These are phyloP conservation scores for Cytospora paraplurivora DNA, from an alignment of 2,329 filamentous ascomycete species.

Conservation along the genomic window DNA sequence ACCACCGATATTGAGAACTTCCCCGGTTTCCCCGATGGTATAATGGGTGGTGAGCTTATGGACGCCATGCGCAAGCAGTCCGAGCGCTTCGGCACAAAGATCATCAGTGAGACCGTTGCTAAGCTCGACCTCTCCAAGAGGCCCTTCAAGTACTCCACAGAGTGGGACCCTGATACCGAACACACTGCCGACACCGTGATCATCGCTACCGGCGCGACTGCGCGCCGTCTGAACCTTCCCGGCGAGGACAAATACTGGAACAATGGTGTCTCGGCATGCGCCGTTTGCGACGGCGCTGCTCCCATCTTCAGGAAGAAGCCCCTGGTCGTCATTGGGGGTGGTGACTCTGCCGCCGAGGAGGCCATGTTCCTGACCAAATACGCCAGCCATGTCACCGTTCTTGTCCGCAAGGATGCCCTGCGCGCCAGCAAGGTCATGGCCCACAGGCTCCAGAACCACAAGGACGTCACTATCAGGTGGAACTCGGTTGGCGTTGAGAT, in stretches of 20 bases:
- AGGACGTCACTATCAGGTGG: constrained; percentile 89
- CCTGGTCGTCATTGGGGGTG: constrained; percentile 92
- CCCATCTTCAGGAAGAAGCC: constrained; percentile 98
- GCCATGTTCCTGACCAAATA: constrained; percentile 98
- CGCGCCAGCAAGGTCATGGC: constrained; percentile 93
- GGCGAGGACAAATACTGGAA: constrained; percentile 98
- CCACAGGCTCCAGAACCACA: constrained; percentile 75
- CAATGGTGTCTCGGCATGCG: constrained; percentile 92
- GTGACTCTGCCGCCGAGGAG: constrained; percentile 96
- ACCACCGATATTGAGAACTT: constrained; percentile 99
- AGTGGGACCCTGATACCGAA: constrained; percentile 79
- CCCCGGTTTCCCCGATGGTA: constrained; percentile 87
- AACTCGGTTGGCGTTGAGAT: constrained; percentile 82
- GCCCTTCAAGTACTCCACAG: constrained; percentile 92
- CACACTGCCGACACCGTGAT: constrained; percentile 92
- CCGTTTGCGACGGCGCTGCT: constrained; percentile 94
- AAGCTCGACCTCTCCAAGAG: constrained; percentile 81
- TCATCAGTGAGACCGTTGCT: constrained; percentile 89
- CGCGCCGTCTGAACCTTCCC: constrained; percentile 75
- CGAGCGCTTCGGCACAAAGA: constrained; percentile 86
- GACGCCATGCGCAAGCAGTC: constrained; percentile 94
- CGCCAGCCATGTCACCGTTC: constrained; percentile 88
- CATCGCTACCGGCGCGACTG: constrained; percentile 93
- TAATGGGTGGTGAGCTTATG: constrained; percentile 89
- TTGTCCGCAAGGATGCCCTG: constrained; percentile 85